Evolutionary conservation across 75 land plant genomes (phyloP).

Genomic region (Ceratopteris richardii): DNA sequence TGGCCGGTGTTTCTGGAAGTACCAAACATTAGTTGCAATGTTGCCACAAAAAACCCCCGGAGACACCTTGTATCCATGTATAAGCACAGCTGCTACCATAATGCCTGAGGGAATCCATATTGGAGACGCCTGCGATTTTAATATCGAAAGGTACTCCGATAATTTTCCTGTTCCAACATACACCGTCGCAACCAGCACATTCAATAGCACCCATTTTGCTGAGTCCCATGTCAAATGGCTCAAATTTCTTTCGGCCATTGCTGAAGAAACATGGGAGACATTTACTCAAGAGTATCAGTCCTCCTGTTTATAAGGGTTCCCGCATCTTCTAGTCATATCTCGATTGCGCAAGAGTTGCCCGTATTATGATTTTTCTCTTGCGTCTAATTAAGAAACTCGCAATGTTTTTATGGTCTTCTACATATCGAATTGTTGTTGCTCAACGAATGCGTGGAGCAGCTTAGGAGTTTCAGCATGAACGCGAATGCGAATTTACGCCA

Average conservation of each 20-base stretch:
- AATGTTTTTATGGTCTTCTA: no score
- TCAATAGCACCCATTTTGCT: slow-evolving; percentile 19
- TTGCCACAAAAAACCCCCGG: slow-evolving; percentile 26
- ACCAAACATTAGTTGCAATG: slow-evolving; percentile 35
- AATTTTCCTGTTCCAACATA: slow-evolving; percentile 29
- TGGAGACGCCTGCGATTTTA: slow-evolving; percentile 25
- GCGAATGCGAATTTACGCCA: no score
- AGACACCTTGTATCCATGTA: slow-evolving; percentile 29
- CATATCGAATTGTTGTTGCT: no score
- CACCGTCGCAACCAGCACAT: slow-evolving; percentile 14
- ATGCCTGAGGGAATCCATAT: slow-evolving; percentile 43
- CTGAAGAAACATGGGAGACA: background rate
- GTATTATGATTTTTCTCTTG: no score
- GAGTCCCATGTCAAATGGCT: slow-evolving; percentile 3
- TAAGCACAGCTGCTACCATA: slow-evolving; percentile 35
- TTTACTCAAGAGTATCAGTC: background rate
- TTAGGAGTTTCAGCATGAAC: no score
- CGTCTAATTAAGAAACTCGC: no score
- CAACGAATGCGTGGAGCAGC: no score
- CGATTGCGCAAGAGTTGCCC: no score
- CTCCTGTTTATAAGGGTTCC: background rate
- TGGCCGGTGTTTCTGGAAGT: slow-evolving; percentile 9
- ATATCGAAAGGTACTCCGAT: slow-evolving; percentile 21
- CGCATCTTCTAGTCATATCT: no score
- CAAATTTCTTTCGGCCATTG: background rate